Conservation (phyloP, 805 yeast species). For the Cyberlindnera euphorbiiphila region DNA sequence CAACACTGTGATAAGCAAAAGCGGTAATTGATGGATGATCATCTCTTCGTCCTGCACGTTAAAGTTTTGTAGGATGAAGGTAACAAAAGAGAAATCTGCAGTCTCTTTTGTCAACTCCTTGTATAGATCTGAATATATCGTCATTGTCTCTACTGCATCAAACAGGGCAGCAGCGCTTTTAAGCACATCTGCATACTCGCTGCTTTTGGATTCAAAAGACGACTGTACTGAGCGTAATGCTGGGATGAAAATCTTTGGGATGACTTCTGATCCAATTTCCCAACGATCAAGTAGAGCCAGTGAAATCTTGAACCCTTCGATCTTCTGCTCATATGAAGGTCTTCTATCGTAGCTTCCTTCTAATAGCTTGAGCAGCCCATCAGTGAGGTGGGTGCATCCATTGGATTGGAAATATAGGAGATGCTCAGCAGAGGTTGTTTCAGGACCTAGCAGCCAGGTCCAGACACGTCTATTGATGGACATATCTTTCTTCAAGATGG, state of each 20-base stretch:
- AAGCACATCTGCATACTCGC: slow-evolving; percentile 42
- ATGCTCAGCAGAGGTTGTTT: slow-evolving; percentile 24
- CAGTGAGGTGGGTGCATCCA: slow-evolving; percentile 48
- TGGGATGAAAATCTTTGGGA: slow-evolving; percentile 68
- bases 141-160: slow-evolving; percentile 78
- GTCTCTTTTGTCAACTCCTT: slow-evolving; percentile 33
- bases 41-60: slow-evolving; percentile 86
- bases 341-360: slow-evolving; percentile 27
- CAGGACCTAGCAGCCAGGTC: slow-evolving; percentile 91
- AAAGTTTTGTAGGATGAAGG: slow-evolving; percentile 60
- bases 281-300: slow-evolving; percentile 83
- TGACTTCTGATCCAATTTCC: slow-evolving; percentile 81
- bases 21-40: slow-evolving; percentile 70
- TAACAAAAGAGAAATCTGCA: slow-evolving; percentile 44
- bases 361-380: slow-evolving; percentile 52
- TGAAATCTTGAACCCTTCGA: slow-evolving; percentile 59
- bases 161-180: slow-evolving; percentile 66
- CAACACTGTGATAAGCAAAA: slow-evolving; percentile 51
- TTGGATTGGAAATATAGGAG: slow-evolving; percentile 50
- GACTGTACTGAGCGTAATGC: slow-evolving; percentile 47
- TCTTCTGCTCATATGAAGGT: slow-evolving; percentile 31
- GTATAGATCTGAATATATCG: slow-evolving; percentile 69
- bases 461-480: slow-evolving; percentile 89
- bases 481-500: slow-evolving; percentile 84
- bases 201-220: slow-evolving; percentile 23